phyloP scores from a whole-genome alignment of 1,284 basidiomycete genomes.

The Irpex sp. region DNA sequence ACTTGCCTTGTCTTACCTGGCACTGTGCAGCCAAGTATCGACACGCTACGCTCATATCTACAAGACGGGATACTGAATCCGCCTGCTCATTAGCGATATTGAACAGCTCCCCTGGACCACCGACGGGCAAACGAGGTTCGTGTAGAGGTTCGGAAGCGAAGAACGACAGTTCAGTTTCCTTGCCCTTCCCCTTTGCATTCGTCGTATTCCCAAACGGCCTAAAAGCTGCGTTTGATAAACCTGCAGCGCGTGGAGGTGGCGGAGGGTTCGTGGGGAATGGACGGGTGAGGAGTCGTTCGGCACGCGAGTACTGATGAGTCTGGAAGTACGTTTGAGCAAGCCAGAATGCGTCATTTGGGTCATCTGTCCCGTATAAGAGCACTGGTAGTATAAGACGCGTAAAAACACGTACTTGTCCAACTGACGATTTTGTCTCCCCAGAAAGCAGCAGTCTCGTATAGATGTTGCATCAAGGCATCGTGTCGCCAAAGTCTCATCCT shows the following conservation, averaged over 20 bases:
- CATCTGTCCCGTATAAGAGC: slow-evolving; percentile 47
- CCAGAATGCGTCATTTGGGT: slow-evolving; percentile 98
- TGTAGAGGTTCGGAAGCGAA: slow-evolving; percentile 2
- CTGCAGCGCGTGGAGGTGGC: slow-evolving; percentile 28
- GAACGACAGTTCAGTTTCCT: slow-evolving; percentile 35
- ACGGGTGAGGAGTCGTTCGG: slow-evolving; percentile 84
- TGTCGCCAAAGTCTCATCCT: slow-evolving; percentile 97
- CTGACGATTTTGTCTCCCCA: slow-evolving; percentile 97
- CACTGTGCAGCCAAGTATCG: slow-evolving; percentile 93
- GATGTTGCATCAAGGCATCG: slow-evolving; percentile 95
- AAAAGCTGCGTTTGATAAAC: slow-evolving; percentile 39
- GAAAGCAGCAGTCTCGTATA: slow-evolving; percentile 96
- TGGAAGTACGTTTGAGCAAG: slow-evolving; percentile 96
- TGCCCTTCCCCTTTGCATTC: slow-evolving; percentile 52
- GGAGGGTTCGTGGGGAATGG: slow-evolving; percentile 60
- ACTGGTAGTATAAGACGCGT: background rate
- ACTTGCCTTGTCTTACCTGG: slow-evolving; percentile 89
- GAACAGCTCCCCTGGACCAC: slow-evolving; percentile 55
- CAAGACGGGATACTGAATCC: slow-evolving; percentile 66
- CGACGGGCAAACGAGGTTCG: slow-evolving; percentile 58
- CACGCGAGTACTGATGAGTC: slow-evolving; percentile 91
- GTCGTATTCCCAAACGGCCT: slow-evolving; percentile 23
- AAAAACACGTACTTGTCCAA: slow-evolving; percentile 79
- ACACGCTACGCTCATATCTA: slow-evolving; percentile 90
- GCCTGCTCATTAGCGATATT: slow-evolving; percentile 57